Percentiles rank a stretch among this genome's conserved stretches.
phyloP scores from a whole-genome alignment of 768 basidiomycete genomes.

The Panaeolus papilionaceus region DNA sequence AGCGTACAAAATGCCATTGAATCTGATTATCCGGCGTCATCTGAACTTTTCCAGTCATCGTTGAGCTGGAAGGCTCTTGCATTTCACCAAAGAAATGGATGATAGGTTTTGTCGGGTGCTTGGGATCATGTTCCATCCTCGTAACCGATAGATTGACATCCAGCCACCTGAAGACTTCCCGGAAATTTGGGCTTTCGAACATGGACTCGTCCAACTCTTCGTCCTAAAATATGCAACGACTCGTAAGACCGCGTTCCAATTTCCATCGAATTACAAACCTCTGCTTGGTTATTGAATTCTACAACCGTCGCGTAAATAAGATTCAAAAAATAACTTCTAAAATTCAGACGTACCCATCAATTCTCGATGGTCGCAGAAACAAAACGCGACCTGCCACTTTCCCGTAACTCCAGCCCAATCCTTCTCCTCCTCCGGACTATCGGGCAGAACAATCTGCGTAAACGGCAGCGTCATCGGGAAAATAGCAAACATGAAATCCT shows the following conservation, averaged over 20 bases:
- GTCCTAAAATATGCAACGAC: constrained; percentile 3
- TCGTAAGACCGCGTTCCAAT: background rate
- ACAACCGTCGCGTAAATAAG: constrained; percentile 9
- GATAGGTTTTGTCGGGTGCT: constrained; percentile 55
- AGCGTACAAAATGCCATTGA: constrained; percentile 69
- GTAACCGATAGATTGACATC: constrained; percentile 52
- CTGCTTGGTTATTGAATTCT: constrained; percentile 56
- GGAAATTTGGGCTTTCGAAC: constrained; percentile 56
- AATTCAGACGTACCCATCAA: constrained; percentile 56
- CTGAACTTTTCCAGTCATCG: constrained; percentile 58
- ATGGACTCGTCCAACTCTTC: constrained; percentile 46
- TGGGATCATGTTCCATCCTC: constrained; percentile 48
- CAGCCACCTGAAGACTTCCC: constrained; percentile 58
- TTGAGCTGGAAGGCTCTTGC: constrained; percentile 46
- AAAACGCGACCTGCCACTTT: constrained; percentile 67
- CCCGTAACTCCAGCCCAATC: constrained; percentile 72
- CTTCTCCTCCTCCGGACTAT: constrained; percentile 37
- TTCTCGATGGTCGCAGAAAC: constrained; percentile 72
- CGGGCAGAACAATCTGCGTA: constrained; percentile 56
- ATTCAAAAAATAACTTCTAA: constrained; percentile 25
- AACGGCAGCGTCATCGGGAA: constrained; percentile 59
- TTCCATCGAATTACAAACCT: constrained; percentile 24
- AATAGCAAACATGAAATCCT: constrained; percentile 39
- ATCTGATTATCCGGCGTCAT: constrained; percentile 64
- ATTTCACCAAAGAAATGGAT: constrained; percentile 62